phyloP scores from a whole-genome alignment of 768 basidiomycete species.

The Lentinula boryana region DNA sequence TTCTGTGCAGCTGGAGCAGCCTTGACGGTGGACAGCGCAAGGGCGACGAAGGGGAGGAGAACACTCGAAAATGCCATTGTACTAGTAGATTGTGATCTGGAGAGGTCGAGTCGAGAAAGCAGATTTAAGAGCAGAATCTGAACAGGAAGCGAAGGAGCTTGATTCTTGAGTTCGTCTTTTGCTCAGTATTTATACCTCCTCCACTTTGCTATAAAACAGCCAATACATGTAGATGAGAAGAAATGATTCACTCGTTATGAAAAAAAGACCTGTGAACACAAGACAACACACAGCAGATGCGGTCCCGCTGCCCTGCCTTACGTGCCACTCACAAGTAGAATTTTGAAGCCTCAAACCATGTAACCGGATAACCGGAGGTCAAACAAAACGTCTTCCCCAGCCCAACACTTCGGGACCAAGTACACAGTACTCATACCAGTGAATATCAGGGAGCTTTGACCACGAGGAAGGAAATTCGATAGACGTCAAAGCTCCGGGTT shows the following conservation, averaged over 20 bases:
- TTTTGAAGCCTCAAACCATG: background rate
- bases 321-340: background rate
- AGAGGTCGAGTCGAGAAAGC: constrained; percentile 6
- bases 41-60: background rate
- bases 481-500: background rate
- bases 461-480: background rate
- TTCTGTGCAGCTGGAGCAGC: background rate
- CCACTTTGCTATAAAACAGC: too few species aligned
- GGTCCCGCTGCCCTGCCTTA: background rate
- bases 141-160: background rate
- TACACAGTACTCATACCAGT: too few species aligned
- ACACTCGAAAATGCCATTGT: background rate
- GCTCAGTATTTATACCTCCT: background rate
- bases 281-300: background rate
- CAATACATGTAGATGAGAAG: background rate
- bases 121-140: background rate
- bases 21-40: background rate
- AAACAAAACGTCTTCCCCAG: too few species aligned
- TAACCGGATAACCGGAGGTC: background rate
- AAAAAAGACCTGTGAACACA: background rate
- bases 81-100: constrained; percentile 9
- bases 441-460: too few species aligned
- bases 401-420: too few species aligned
- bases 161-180: background rate
- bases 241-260: background rate